These are phyloP conservation scores for Rhizophora mangle DNA, from an alignment of 345 rosid species.

Conservation along the genomic window DNA sequence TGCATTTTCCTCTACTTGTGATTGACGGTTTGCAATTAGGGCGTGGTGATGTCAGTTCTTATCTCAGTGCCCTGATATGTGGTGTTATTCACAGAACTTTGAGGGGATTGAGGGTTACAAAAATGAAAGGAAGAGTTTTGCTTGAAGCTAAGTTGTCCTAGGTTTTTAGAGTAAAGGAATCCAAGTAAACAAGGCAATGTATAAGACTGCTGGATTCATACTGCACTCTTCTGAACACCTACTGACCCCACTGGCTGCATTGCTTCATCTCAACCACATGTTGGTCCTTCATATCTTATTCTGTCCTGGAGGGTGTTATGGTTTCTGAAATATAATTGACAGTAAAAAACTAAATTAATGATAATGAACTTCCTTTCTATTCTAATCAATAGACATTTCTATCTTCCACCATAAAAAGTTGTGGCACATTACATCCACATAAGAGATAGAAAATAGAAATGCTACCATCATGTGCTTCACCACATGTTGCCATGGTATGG, in stretches of 20 bases:
- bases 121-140: background rate
- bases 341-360: no score
- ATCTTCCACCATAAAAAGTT: no score
- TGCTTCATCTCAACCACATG: background rate
- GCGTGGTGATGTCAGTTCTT: background rate
- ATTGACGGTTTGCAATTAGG: background rate
- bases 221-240: background rate
- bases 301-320: no score
- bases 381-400: no score
- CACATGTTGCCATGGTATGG: no score
- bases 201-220: background rate
- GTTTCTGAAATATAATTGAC: no score
- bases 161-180: background rate
- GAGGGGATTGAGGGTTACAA: background rate
- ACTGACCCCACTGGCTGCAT: background rate
- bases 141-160: background rate
- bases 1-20: background rate
- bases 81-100: background rate
- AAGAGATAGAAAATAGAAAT: no score
- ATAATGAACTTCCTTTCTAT: no score
- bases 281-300: no score
- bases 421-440: no score
- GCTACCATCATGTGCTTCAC: no score
- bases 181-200: background rate
- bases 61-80: background rate